Conservation (phyloP, 805 yeast species). For the Ogataea allantospora region DNA sequence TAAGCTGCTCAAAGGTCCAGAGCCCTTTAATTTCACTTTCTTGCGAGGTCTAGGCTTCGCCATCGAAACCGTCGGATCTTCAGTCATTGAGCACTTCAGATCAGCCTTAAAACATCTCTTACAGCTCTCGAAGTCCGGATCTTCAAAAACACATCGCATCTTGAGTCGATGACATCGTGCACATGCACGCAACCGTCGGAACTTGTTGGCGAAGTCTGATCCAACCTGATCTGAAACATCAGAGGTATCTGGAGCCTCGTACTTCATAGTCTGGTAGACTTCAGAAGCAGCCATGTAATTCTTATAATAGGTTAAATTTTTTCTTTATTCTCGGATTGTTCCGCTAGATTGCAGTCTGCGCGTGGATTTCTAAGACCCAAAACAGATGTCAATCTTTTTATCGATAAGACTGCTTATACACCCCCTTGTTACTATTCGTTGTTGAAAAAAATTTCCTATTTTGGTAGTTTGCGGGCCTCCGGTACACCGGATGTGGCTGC, state of each 20-base stretch:
- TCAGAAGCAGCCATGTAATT: constrained; percentile 1
- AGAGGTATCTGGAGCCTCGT: background rate
- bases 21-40: constrained; percentile 27
- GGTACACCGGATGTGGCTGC: constrained; percentile 8
- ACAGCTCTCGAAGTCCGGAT: constrained; percentile 44
- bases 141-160: constrained; percentile 51
- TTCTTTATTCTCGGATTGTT: constrained; percentile 6
- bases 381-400: background rate
- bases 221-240: constrained; percentile 4
- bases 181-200: constrained; percentile 51
- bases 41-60: constrained; percentile 39
- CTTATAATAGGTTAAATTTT: background rate
- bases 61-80: constrained; percentile 47
- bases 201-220: constrained; percentile 40
- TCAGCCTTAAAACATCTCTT: constrained; percentile 44
- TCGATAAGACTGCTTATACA: constrained; percentile 5
- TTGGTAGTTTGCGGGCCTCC: constrained; percentile 7
- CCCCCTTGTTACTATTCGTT: background rate
- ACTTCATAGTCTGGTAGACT: constrained; percentile 2
- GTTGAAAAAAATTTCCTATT: background rate
- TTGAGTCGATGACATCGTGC: constrained; percentile 55
- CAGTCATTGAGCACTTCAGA: constrained; percentile 47
- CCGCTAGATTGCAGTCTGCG: background rate
- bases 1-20: constrained; percentile 28
- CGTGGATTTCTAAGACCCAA: too few relatives aligned